phyloP scores from a whole-genome alignment of 164 flowering plant genomes.

The Cinnamomum chago region DNA sequence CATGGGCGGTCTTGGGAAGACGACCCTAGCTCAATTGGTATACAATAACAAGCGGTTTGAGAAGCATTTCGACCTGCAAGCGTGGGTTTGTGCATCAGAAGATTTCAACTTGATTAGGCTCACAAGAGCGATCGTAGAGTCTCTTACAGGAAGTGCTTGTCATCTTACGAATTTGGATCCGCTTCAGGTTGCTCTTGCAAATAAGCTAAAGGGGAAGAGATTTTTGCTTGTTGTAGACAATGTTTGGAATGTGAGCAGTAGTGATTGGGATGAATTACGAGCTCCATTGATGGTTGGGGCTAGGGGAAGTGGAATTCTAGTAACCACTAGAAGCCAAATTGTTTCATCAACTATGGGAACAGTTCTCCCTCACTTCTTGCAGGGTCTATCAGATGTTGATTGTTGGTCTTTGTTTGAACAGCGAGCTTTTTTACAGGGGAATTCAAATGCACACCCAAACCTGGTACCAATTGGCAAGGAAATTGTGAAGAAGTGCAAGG shows the following conservation, averaged over 20 bases:
- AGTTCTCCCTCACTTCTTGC: background rate
- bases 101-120: background rate
- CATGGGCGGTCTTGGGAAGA: slow-evolving; percentile 9
- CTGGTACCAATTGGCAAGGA: background rate
- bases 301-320: slow-evolving; percentile 12
- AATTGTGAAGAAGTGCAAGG: slow-evolving; percentile 7
- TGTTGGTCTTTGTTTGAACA: slow-evolving; percentile 9
- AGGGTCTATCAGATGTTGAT: background rate
- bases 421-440: background rate
- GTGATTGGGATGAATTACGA: slow-evolving; percentile 4
- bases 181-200: background rate
- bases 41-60: slow-evolving; percentile 3
- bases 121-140: slow-evolving; percentile 2
- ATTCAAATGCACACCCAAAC: background rate
- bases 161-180: background rate
- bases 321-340: slow-evolving; percentile 11
- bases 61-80: background rate
- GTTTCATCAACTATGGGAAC: slow-evolving; percentile 12
- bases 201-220: background rate
- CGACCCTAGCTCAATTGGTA: slow-evolving; percentile 8
- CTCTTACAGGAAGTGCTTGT: background rate
- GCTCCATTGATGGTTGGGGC: background rate
- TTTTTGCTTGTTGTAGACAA: slow-evolving; percentile 17
- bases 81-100: slow-evolving; percentile 10
- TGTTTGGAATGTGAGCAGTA: slow-evolving; percentile 11